Evolutionary conservation across 169 alveolate genomes (phyloP).

Genomic region (Plasmodium knowlesi): DNA sequence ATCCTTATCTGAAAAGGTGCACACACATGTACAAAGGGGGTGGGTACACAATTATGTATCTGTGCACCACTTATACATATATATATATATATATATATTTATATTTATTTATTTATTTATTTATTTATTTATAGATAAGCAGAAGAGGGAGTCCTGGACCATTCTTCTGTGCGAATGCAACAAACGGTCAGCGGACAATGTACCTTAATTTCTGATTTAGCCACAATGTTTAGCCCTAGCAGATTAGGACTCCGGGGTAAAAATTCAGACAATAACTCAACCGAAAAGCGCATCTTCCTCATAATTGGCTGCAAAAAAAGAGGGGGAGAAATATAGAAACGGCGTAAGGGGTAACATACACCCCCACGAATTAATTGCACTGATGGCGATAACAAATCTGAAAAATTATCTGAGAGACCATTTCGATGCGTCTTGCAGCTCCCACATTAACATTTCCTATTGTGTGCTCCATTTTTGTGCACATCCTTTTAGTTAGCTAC

Average conservation of each 20-base stretch:
- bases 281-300: slow-evolving; percentile 50
- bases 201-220: slow-evolving; percentile 73
- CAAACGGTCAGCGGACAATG: not conserved
- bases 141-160: not conserved
- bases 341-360: not conserved
- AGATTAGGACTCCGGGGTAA: slow-evolving; percentile 36
- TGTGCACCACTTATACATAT: not conserved
- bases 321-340: not conserved
- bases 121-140: too few relatives aligned
- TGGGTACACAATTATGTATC: not conserved
- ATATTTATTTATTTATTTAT: too few relatives aligned
- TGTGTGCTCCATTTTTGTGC: not conserved
- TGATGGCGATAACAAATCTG: not conserved
- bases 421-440: not conserved
- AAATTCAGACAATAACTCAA: slow-evolving; percentile 61
- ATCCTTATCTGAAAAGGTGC: slow-evolving; percentile 29
- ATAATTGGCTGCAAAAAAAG: slow-evolving; percentile 50
- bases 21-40: not conserved
- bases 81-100: too few relatives aligned
- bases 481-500: not conserved
- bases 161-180: not conserved
- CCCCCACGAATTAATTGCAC: too few relatives aligned
- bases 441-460: not conserved
- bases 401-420: not conserved
- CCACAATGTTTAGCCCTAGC: slow-evolving; percentile 51